Evolutionary conservation across 768 basidiomycete species (phyloP).

Genomic region (Agaricus sinodeliciosus): DNA sequence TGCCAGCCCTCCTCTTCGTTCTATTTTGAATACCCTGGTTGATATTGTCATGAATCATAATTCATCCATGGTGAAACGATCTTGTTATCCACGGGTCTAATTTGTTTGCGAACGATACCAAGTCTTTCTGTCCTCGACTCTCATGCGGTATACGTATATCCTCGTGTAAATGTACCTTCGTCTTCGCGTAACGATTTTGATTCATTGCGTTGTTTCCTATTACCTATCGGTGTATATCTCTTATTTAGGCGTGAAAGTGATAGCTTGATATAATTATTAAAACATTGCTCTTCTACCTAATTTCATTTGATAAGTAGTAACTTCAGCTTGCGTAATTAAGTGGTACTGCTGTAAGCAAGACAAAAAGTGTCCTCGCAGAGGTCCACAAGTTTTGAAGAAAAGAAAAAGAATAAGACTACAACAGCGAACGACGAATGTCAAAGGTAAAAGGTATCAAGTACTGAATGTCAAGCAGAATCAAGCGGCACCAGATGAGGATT

Average conservation of each 20-base stretch:
- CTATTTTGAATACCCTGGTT: constrained; percentile 1
- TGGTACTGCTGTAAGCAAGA: background rate
- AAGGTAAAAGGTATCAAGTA: background rate
- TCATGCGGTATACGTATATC: background rate
- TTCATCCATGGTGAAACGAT: background rate
- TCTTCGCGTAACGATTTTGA: too few species aligned
- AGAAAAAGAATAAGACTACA: background rate
- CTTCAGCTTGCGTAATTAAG: too few species aligned
- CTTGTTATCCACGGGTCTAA: background rate
- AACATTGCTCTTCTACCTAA: background rate
- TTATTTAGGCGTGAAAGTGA: background rate
- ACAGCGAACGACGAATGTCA: background rate
- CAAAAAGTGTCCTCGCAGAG: constrained; percentile 2
- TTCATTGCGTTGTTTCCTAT: too few species aligned
- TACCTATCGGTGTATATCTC: too few species aligned
- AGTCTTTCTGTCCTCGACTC: background rate
- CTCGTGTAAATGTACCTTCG: background rate
- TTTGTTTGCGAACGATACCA: background rate
- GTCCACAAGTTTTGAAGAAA: background rate
- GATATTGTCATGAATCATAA: background rate
- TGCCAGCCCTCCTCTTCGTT: constrained; percentile 1
- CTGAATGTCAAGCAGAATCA: background rate
- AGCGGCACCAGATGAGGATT: constrained; percentile 27
- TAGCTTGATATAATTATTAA: too few species aligned
- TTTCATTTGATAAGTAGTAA: background rate